Percentiles rank a stretch among this genome's conserved stretches.
These are phyloP conservation scores for Mycena epipterygia DNA, from an alignment of 768 basidiomycete species.

Conservation along the genomic window DNA sequence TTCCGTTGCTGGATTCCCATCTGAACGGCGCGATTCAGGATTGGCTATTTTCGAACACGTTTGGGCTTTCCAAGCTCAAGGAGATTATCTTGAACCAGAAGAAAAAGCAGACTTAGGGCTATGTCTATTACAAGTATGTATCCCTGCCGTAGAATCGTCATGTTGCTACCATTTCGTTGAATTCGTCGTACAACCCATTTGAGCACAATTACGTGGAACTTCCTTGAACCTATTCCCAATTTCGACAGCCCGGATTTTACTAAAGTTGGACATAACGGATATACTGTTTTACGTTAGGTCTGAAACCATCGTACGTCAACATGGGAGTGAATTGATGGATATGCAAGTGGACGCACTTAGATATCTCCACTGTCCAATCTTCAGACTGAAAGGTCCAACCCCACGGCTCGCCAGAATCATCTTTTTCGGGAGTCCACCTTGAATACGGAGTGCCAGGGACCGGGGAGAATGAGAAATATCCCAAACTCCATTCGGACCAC, in stretches of 20 bases:
- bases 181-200: too few species aligned
- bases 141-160: background rate
- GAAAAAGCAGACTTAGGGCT: slow-evolving; percentile 7
- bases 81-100: slow-evolving; percentile 10
- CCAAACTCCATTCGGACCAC: slow-evolving; percentile 25
- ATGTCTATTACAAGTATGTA: slow-evolving; percentile 2
- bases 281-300: slow-evolving; percentile 32
- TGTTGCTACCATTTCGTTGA: too few species aligned
- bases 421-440: slow-evolving; percentile 26
- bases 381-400: slow-evolving; percentile 28
- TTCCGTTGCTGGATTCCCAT: background rate
- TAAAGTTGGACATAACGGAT: slow-evolving; percentile 30
- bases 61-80: slow-evolving; percentile 26
- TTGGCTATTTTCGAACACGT: slow-evolving; percentile 30
- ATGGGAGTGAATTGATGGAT: background rate
- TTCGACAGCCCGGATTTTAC: too few species aligned
- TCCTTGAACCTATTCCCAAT: too few species aligned
- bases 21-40: slow-evolving; percentile 10
- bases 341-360: slow-evolving; percentile 25
- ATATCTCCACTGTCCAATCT: slow-evolving; percentile 32
- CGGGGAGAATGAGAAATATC: slow-evolving; percentile 26
- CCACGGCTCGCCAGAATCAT: slow-evolving; percentile 20
- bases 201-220: too few species aligned
- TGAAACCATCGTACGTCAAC: background rate
- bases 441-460: slow-evolving; percentile 15